These are phyloP conservation scores for Hansenula anomala DNA, from an alignment of 1,139 yeast species.

Conservation along the genomic window DNA sequence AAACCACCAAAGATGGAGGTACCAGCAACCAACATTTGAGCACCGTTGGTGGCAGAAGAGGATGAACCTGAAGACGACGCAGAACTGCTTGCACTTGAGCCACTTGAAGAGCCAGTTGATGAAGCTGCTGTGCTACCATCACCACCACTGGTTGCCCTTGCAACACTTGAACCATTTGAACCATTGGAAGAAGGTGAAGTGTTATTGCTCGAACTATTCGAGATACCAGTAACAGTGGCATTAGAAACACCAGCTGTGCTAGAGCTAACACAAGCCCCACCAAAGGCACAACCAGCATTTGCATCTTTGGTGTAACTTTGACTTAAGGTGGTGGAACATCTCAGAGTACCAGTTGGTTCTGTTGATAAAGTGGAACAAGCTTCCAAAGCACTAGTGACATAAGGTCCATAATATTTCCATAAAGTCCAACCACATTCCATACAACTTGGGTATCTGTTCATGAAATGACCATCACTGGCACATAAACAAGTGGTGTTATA, in stretches of 20 bases:
- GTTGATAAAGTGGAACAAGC: slow-evolving; percentile 23
- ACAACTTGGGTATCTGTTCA: slow-evolving; percentile 19
- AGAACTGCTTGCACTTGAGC: neutral
- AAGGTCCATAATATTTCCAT: slow-evolving; percentile 26
- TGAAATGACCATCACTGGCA: slow-evolving; percentile 18
- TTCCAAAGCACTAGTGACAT: slow-evolving; percentile 20
- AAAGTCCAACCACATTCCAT: slow-evolving; percentile 29
- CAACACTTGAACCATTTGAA: neutral
- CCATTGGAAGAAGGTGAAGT: neutral
- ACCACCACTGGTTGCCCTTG: slow-evolving; percentile 1
- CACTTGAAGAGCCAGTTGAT: neutral
- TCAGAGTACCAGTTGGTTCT: slow-evolving; percentile 26
- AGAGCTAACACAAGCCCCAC: slow-evolving; percentile 21
- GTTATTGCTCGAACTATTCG: too few species aligned
- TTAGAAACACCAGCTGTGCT: slow-evolving; percentile 13
- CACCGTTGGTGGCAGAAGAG: slow-evolving; percentile 8
- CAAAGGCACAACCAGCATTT: slow-evolving; percentile 21
- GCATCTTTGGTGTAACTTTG: slow-evolving; percentile 21
- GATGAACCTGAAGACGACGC: slow-evolving; percentile 3
- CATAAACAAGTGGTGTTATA: slow-evolving; percentile 24
- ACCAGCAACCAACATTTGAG: slow-evolving; percentile 12
- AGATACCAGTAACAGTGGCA: neutral
- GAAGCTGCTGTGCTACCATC: neutral
- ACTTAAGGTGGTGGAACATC: slow-evolving; percentile 23
- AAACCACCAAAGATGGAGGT: slow-evolving; percentile 13